phyloP scores from a whole-genome alignment of 352 stramenopile genomes.

The Phytopythium kandeliae region DNA sequence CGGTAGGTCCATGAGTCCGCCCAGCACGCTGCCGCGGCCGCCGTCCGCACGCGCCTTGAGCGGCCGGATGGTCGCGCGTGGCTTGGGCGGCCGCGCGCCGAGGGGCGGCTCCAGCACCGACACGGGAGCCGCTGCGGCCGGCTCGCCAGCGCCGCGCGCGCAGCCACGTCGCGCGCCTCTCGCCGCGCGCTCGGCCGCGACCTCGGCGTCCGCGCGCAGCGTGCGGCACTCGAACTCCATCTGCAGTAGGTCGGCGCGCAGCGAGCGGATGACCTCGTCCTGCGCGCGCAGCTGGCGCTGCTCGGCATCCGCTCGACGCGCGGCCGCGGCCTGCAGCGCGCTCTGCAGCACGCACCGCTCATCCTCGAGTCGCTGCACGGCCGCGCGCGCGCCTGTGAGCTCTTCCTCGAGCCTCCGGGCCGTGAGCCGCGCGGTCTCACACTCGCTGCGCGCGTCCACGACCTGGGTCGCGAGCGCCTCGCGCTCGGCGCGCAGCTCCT shows the following conservation, averaged over 20 bases:
- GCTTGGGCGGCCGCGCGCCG: too few species aligned
- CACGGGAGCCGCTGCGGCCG: too few species aligned
- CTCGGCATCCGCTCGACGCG: conserved; percentile 18
- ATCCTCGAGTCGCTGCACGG: conserved; percentile 37
- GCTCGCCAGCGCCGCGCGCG: too few species aligned
- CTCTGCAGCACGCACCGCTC: conserved; percentile 34
- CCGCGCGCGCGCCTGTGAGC: conserved; percentile 26
- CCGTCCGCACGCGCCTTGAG: conserved; percentile 10
- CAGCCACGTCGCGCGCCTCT: too few species aligned
- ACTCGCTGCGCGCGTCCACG: conserved; percentile 21
- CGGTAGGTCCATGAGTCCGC: conserved; percentile 55
- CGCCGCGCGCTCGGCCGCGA: conserved; percentile 11
- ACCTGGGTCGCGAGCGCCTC: conserved; percentile 19
- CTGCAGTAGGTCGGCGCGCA: conserved; percentile 49
- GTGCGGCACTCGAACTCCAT: conserved; percentile 70
- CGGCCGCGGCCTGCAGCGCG: conserved; percentile 19
- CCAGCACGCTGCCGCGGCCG: conserved; percentile 28
- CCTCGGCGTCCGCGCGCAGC: conserved; percentile 34
- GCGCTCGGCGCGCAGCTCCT: conserved; percentile 23
- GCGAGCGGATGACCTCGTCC: conserved; percentile 41
- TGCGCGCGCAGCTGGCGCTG: conserved; percentile 28
- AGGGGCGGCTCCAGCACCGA: too few species aligned
- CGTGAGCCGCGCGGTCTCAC: conserved; percentile 46
- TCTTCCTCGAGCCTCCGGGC: conserved; percentile 48
- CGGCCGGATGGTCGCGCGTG: conserved; percentile 29